Evolutionary conservation across 2,329 filamentous ascomycete species (phyloP).

Genomic region (Aureobasidium musti): DNA sequence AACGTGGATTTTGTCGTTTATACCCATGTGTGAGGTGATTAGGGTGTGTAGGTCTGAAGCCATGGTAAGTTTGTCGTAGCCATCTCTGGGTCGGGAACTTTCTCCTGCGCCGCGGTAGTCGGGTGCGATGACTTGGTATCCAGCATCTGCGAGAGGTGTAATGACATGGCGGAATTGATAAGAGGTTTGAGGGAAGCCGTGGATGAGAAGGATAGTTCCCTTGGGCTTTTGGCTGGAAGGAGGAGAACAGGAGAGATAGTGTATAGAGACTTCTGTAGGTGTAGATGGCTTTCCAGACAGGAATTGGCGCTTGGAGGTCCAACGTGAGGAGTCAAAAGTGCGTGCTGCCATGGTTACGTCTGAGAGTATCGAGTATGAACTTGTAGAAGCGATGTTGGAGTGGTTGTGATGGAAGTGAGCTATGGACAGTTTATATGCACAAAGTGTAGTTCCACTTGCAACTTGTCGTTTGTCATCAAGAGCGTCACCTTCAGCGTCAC

Average conservation of each 20-base stretch:
- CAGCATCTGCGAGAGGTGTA: constrained; percentile 42
- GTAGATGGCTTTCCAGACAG: constrained; percentile 29
- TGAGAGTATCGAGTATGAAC: too few relatives aligned
- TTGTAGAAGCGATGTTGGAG: too few relatives aligned
- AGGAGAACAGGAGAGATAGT: constrained; percentile 36
- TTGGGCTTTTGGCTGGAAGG: constrained; percentile 27
- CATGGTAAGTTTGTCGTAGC: constrained; percentile 48
- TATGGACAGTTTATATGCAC: too few relatives aligned
- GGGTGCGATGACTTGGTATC: constrained; percentile 46
- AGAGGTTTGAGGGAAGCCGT: constrained; percentile 53
- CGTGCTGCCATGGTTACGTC: background rate
- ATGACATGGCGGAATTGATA: constrained; percentile 50
- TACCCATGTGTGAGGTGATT: constrained; percentile 37
- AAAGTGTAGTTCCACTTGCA: too few relatives aligned
- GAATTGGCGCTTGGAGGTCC: constrained; percentile 23
- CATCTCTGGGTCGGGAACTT: constrained; percentile 43
- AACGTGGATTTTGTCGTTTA: constrained; percentile 46
- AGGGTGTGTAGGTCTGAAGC: constrained; percentile 46
- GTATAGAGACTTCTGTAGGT: constrained; percentile 33
- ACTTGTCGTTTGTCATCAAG: background rate
- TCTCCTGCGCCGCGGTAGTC: constrained; percentile 46
- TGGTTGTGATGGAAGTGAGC: background rate
- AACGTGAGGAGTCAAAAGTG: constrained; percentile 14
- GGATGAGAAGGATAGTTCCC: constrained; percentile 50
- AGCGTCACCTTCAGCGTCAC: constrained; percentile 1